These are phyloP conservation scores for Ascochyta lentis DNA, from an alignment of 2,329 filamentous ascomycete species.

Conservation along the genomic window DNA sequence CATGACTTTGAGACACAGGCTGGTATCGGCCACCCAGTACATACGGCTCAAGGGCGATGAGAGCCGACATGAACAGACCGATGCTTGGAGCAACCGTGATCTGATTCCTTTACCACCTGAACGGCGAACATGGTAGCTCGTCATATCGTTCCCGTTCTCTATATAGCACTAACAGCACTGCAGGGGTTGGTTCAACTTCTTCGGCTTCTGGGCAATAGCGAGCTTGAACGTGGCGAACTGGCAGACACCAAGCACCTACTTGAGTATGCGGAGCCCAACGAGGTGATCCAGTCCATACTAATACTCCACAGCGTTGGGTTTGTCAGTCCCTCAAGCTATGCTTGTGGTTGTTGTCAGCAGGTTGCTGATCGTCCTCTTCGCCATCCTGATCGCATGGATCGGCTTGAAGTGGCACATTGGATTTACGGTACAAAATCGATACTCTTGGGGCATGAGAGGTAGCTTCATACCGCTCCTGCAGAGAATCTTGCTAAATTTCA, in stretches of 20 bases:
- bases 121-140: constrained; percentile 47
- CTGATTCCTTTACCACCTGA: constrained; percentile 48
- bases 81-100: constrained; percentile 51
- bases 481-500: constrained; percentile 58
- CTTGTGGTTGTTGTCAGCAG: constrained; percentile 55
- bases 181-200: constrained; percentile 50
- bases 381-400: constrained; percentile 56
- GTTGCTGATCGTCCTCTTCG: constrained; percentile 53
- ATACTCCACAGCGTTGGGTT: constrained; percentile 46
- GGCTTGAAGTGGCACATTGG: constrained; percentile 60
- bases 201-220: constrained; percentile 52
- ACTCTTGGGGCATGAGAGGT: constrained; percentile 58
- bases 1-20: constrained; percentile 11
- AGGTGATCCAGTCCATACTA: constrained; percentile 3
- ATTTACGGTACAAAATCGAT: constrained; percentile 58
- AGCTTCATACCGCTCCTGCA: constrained; percentile 58
- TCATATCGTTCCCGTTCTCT: not conserved
- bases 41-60: constrained; percentile 51
- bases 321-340: constrained; percentile 59
- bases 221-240: constrained; percentile 54
- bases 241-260: constrained; percentile 57
- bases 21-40: constrained; percentile 40
- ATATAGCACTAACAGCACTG: not conserved
- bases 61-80: constrained; percentile 54
- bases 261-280: constrained; percentile 37